Conservation (phyloP, 768 basidiomycete genomes). For the Hygrophoropsis aurantiaca region DNA sequence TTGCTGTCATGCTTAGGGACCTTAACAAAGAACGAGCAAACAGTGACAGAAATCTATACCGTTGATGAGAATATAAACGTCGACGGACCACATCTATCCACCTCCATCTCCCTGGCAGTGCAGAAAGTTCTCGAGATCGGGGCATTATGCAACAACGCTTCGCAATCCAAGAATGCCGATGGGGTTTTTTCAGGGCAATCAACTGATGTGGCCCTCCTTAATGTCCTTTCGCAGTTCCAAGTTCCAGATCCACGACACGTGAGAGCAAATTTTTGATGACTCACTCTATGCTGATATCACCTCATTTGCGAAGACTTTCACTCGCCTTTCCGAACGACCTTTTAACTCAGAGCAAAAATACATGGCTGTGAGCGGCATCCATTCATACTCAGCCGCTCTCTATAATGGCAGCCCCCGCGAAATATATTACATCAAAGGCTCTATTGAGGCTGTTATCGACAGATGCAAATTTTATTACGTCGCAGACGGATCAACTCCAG, state of each 20-base stretch:
- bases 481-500: constrained; percentile 83
- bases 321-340: constrained; percentile 73
- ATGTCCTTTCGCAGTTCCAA: constrained; percentile 68
- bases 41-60: constrained; percentile 83
- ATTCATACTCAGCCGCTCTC: constrained; percentile 33
- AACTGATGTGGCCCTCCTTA: constrained; percentile 90
- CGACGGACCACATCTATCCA: constrained; percentile 45
- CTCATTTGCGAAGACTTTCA: constrained; percentile 52
- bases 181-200: constrained; percentile 82
- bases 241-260: constrained; percentile 72
- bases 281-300: constrained; percentile 5
- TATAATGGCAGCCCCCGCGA: constrained; percentile 50
- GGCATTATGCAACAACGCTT: constrained; percentile 88
- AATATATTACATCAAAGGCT: constrained; percentile 89
- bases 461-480: constrained; percentile 90
- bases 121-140: constrained; percentile 79
- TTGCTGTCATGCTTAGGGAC: constrained; percentile 52
- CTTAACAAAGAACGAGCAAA: constrained; percentile 94
- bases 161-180: constrained; percentile 58
- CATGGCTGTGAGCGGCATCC: constrained; percentile 86
- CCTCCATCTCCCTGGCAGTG: constrained; percentile 62
- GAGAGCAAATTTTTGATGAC: constrained; percentile 22
- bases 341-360: constrained; percentile 94
- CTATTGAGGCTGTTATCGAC: constrained; percentile 84
- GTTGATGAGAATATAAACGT: constrained; percentile 80